Base-by-base conservation (phyloP, 352 stramenopile genomes). In the Phytophthora aleatoria region DNA sequence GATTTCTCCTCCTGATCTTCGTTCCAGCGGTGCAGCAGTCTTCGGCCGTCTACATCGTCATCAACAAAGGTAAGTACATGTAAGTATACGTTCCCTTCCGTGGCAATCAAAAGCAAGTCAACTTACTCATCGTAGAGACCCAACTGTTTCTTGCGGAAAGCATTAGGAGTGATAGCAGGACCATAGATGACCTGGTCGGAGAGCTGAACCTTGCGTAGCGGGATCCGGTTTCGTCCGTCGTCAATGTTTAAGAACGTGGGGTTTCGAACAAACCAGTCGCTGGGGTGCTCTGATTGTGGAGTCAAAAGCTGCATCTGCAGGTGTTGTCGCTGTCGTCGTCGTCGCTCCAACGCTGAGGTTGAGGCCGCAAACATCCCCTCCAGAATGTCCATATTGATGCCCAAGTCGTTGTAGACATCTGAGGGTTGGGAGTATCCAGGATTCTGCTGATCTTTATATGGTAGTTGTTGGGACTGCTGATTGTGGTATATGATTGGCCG, bases 181-280 rank as follows among this genome's bases (percentile, higher is more conserved):
- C 79, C 82, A 57, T 91, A 91, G 4, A 91, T 72, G 20, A 91
- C 76, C 26, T 86, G 77, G 41, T 91, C 77, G 0, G 79, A 89
- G 3, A 89, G 66, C 26, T 71, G 64, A 0, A 71, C 57, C 16
- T 80, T 68, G 20, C 82, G 73, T 33, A 91, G 69, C 10, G 80
- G 82, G 47, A 91, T 87, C 26, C 77, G 81, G 36, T 90, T 90
- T 41, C 73, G 68, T 2, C 73, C 58, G 39, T 91, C 83, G n/a
- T 85, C 73, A 13, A 86, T 62, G 49, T 86, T 86, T 38, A 84
- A 54, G 45, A 84, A 86, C 3, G 55, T 50, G n/a, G 61, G 52
- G 0, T 49, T 56, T 47, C 45, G 44, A 33, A 30, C 38, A 24
- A 39, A 15, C 39, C 60, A 64, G 1, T 67, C 61, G 31, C 54